Evolutionary conservation across 78 protist species (phyloP).

Genomic region (Dictyostelium citrinum): DNA sequence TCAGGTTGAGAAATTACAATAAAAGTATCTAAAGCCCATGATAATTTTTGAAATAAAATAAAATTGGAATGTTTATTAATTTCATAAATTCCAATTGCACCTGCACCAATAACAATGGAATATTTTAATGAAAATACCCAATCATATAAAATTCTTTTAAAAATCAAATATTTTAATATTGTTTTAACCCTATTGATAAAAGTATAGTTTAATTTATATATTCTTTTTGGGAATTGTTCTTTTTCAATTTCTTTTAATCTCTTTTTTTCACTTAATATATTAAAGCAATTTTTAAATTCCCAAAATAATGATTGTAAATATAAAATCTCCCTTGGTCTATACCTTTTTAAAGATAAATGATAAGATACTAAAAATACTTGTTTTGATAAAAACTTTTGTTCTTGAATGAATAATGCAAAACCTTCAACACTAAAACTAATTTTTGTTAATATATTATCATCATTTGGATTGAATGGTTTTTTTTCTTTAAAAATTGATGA

Average conservation of each 20-base stretch:
- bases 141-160: not conserved
- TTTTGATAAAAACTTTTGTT: slow-evolving; percentile 6
- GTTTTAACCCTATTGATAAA: not conserved
- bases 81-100: not conserved
- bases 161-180: not conserved
- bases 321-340: not conserved
- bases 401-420: not conserved
- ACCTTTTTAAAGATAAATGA: not conserved
- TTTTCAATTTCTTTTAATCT: not conserved
- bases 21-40: slow-evolving; percentile 18
- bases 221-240: not conserved
- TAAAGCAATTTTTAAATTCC: not conserved
- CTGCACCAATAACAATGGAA: not conserved
- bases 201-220: not conserved
- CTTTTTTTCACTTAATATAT: no score
- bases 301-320: not conserved
- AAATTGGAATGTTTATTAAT: not conserved
- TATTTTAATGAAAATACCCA: slow-evolving; percentile 26
- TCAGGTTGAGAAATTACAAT: not conserved
- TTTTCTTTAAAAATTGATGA: not conserved
- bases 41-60: not conserved
- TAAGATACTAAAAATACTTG: not conserved
- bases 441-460: not conserved
- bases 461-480: not conserved
- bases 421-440: not conserved